Evolutionary conservation across 805 yeast genomes (phyloP), one percentile per base, ranked within the genome.

Genomic region (Yarrowia sp.): DNA sequence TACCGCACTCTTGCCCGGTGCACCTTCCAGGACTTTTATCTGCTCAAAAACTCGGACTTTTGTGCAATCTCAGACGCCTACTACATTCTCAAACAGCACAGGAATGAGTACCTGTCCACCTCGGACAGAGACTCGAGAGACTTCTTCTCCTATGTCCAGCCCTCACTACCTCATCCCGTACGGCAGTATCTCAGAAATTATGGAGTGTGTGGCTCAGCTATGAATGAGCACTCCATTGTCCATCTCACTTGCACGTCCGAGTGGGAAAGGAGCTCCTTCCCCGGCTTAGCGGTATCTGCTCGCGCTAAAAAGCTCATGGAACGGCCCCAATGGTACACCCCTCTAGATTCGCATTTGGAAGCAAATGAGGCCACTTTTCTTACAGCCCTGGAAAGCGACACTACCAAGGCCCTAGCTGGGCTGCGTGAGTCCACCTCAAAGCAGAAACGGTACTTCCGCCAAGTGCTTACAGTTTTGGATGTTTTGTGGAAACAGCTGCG

Each of bases 1-100:
- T 51, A 51, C 43, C 58, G 58, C 35, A 36, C 58, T 3, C 58
- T 51, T 3, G 43, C 58, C 10, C 35, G 58, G 18, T 51, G 58
- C 15, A 22, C 58, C 8, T 51, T 51, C 35, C 58, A 51, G 43
- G 58, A 51, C 18, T 51, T 10, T 9, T 51, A 51, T 6, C 58
- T 51, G 18, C 33, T 38, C n/a, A 5, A 38, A 38, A 51, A 51
- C 43, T 36, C 58, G 9, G 58, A 51, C 17, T 51, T 51, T 10
- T 51, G 58, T 7, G 58, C 58, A 17, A 14, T 51, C 8, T 51
- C 58, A 5, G 58, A 51, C 58, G 58, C 58, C 43, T 51, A 51
- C 33, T 51, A 51, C 35, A 51, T 51, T 13, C 58, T 51, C 18
- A 51, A 51, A 22, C 58, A 51, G 32, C 58, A 51, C 7, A 32